Base-by-base conservation (phyloP, 2,329 filamentous ascomycete species). In the Dactylonectria estremocensis region DNA sequence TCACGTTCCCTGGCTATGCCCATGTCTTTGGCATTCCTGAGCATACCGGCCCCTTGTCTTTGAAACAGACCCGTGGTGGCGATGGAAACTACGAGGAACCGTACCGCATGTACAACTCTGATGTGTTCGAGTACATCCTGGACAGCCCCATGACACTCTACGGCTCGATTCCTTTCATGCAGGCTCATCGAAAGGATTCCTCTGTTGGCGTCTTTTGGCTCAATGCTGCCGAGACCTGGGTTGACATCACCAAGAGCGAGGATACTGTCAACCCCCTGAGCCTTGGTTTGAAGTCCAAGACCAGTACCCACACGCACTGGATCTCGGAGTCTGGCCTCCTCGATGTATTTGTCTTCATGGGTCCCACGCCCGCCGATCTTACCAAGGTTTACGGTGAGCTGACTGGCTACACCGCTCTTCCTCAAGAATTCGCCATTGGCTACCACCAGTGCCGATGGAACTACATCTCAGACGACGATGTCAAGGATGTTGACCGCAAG, bases 401-500 rank as follows among this genome's bases (percentile, higher is more conserved):
- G 52, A 99, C 96, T 9, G 96, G 96, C 28, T 95, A 91, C 77
- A 96, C 95, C 33, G 92, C 95, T 67, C 89, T 99, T 81, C 96
- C 96, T 2, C 95, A 97, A 77, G 92, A 96, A 70, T 98, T 98
- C 76, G 89, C 95, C 2, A 90, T 99, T 72, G 96, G 90, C 13
- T 98, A 98, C 81, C 96, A 99, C 78, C 96, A 99, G 81, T 98
- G 96, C 80, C 93, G 96, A 75, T 99, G 96, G 96, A 99, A 99
- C 83, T 99, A 99, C 79, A 92, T 98, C 64, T 97, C 94, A 1
- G 95, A 98, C 76, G 95, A 98, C 71, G 96, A 99, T 81, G 95
- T 99, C 66, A 97, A 93, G 80, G 95, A 98, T 77, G 95, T 99
- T 48, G 95, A 98, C 79, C 91, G 93, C 72, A 97, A 97, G 80